Conservation (phyloP, 2,329 filamentous ascomycete genomes). For the Teratosphaeria zuluensis region DNA sequence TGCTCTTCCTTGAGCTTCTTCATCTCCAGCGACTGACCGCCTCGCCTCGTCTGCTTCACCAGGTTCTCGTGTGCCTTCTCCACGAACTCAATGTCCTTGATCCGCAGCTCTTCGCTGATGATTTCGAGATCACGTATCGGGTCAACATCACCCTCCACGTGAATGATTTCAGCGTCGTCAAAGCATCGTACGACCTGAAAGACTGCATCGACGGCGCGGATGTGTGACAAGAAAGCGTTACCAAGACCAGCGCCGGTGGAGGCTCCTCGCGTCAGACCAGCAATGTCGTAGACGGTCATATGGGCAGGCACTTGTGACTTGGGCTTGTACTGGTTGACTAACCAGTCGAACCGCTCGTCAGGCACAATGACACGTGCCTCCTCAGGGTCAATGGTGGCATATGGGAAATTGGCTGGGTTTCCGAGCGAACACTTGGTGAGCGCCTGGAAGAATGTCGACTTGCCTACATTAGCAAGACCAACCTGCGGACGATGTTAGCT, state of each 20-base stretch:
- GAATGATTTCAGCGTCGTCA: slow-evolving; percentile 98
- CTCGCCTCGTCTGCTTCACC: slow-evolving; percentile 88
- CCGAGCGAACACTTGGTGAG: slow-evolving; percentile 96
- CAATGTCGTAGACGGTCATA: slow-evolving; percentile 97
- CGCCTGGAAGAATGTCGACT: slow-evolving; percentile 98
- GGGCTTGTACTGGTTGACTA: slow-evolving; percentile 92
- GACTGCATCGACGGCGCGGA: slow-evolving; percentile 56
- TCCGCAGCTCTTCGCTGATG: slow-evolving; percentile 88
- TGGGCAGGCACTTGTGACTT: slow-evolving; percentile 96
- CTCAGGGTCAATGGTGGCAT: slow-evolving; percentile 97
- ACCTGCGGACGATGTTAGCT: slow-evolving; percentile 53
- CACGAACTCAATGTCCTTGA: slow-evolving; percentile 98
- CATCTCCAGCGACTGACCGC: slow-evolving; percentile 91
- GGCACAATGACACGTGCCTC: slow-evolving; percentile 96
- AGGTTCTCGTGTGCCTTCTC: slow-evolving; percentile 90
- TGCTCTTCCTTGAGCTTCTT: slow-evolving; percentile 96
- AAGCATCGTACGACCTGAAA: slow-evolving; percentile 41
- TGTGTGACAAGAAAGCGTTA: slow-evolving; percentile 97
- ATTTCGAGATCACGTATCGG: slow-evolving; percentile 89
- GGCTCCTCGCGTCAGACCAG: slow-evolving; percentile 87
- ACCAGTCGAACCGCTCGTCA: slow-evolving; percentile 92
- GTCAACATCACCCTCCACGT: slow-evolving; percentile 98
- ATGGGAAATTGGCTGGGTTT: slow-evolving; percentile 96
- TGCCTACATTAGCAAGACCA: slow-evolving; percentile 97
- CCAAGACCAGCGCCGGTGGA: slow-evolving; percentile 96